phyloP scores from a whole-genome alignment of 164 flowering plant genomes.

The Tetracentron sinense region DNA sequence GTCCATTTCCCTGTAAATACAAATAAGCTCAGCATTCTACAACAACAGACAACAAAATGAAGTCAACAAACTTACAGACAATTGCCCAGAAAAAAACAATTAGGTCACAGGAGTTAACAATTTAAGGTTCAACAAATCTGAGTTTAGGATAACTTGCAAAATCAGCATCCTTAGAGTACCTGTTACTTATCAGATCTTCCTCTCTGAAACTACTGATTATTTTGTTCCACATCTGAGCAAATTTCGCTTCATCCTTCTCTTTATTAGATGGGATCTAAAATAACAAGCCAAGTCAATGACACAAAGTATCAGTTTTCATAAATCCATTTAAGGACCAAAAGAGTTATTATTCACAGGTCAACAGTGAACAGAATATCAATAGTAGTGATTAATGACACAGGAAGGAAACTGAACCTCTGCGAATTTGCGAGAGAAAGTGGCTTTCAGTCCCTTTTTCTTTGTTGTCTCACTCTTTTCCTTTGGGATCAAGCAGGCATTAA shows the following conservation, averaged over 20 bases:
- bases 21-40: neutral
- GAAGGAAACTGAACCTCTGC: constrained; percentile 34
- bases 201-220: constrained; percentile 84
- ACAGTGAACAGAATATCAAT: too few species aligned
- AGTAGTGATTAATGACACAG: neutral
- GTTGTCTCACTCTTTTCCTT: constrained; percentile 43
- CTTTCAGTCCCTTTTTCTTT: constrained; percentile 74
- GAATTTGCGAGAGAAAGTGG: constrained; percentile 62
- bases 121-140: neutral
- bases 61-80: neutral
- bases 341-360: too few species aligned
- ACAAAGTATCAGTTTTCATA: too few species aligned
- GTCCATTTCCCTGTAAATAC: constrained; percentile 73
- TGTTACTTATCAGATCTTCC: constrained; percentile 87
- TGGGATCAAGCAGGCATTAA: constrained; percentile 79
- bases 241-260: constrained; percentile 71
- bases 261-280: constrained; percentile 49
- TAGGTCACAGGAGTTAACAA: too few species aligned
- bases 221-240: constrained; percentile 95
- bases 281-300: constrained; percentile 1
- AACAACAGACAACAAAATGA: neutral
- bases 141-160: neutral
- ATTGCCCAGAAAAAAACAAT: too few species aligned
- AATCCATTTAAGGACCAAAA: too few species aligned
- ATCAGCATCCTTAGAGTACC: constrained; percentile 30